A percentile compares a stretch with the other conserved stretches of the same genome.
These are phyloP conservation scores for Saksenaea oblongispora DNA, from an alignment of 371 early-diverging fungal species.

Conservation along the genomic window DNA sequence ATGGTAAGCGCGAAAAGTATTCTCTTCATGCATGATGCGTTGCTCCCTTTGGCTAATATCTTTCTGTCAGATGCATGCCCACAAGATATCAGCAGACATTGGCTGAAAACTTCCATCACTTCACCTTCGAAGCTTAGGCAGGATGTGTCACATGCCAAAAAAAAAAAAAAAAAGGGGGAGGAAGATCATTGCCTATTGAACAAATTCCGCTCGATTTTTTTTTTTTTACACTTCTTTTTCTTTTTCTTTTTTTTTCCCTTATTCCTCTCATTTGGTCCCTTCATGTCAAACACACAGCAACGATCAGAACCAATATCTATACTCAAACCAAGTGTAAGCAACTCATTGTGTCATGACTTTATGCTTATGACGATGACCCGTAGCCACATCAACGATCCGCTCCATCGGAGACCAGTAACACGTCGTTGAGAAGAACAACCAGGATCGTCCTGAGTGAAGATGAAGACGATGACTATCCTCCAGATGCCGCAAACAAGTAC, in stretches of 20 bases:
- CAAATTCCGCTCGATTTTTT: not conserved
- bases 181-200: slow-evolving; percentile 1
- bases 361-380: not conserved
- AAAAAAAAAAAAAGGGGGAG: not conserved
- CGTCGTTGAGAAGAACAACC: slow-evolving; percentile 17
- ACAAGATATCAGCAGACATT: too few relatives aligned
- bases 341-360: not conserved
- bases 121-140: too few relatives aligned
- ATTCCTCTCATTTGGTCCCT: not conserved
- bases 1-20: not conserved
- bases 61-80: too few relatives aligned
- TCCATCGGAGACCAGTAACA: slow-evolving; percentile 10
- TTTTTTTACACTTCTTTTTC: not conserved
- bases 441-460: slow-evolving; percentile 44
- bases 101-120: too few relatives aligned
- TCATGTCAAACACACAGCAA: slow-evolving; percentile 10
- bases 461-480: slow-evolving; percentile 36
- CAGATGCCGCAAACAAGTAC: slow-evolving; percentile 13
- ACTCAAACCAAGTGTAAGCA: slow-evolving; percentile 15
- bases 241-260: not conserved
- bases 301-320: slow-evolving; percentile 25
- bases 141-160: slow-evolving; percentile 2
- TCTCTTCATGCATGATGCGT: not conserved
- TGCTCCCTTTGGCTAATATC: too few relatives aligned
- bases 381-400: slow-evolving; percentile 6